phyloP scores from a whole-genome alignment of 805 yeast species.

The Cyberlindnera lachancei region DNA sequence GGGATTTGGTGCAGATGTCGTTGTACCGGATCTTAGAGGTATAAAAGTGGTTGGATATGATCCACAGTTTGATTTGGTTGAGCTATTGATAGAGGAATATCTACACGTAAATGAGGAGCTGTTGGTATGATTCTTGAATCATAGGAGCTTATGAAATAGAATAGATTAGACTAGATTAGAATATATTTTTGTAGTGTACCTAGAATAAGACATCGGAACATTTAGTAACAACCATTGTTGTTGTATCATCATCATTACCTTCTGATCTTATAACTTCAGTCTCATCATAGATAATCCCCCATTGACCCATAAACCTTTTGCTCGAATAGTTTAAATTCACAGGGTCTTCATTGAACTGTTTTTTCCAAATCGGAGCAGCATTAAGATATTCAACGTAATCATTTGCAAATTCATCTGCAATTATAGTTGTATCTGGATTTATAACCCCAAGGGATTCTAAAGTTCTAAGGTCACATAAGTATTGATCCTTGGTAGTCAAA shows the following conservation, averaged over 20 bases:
- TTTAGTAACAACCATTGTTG: conserved; percentile 11
- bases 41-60: conserved; percentile 53
- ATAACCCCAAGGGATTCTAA: conserved; percentile 33
- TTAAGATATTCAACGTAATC: conserved; percentile 33
- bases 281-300: conserved; percentile 35
- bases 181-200: too few species aligned
- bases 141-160: too few species aligned
- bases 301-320: conserved; percentile 29
- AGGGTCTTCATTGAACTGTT: conserved; percentile 20
- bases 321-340: conserved; percentile 25
- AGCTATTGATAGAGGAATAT: conserved; percentile 31
- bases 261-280: conserved; percentile 28
- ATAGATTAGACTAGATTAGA: too few species aligned
- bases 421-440: conserved; percentile 31
- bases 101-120: conserved; percentile 7
- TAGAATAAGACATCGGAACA: conserved; percentile 15
- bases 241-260: conserved; percentile 6
- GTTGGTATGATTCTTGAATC: not conserved
- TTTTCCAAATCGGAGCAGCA: conserved; percentile 30
- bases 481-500: conserved; percentile 23
- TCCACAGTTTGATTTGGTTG: conserved; percentile 30
- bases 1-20: conserved; percentile 72
- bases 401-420: conserved; percentile 28
- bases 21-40: conserved; percentile 60
- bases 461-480: not conserved